Base-by-base conservation (phyloP, 164 flowering plant genomes). In the Nelumbo lutea region DNA sequence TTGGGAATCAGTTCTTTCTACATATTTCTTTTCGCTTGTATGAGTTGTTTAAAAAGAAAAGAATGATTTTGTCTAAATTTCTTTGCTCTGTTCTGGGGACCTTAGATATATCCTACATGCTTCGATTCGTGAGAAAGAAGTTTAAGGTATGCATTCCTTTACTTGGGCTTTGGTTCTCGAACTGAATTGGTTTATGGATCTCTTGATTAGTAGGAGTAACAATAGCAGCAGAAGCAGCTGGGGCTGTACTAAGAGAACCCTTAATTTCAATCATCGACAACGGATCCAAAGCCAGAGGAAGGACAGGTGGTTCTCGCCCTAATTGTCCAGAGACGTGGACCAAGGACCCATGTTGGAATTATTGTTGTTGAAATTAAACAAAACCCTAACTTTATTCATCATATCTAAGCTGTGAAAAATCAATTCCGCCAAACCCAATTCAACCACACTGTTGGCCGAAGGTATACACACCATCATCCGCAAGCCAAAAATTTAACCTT, bases 401-500 rank as follows among this genome's bases (percentile, higher is more conserved):
- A 89, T 77, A 78, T 81, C 88, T 42, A 80, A 68, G 78, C 76
- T 81, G 73, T 81, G 88, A 39, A 13, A 57, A 52, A 86, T 82
- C 71, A 77, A 2, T 61, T 86, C 88, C 6, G 89, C 80, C 2
- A 89, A 86, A 3, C 93, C 93, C 53, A 88, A 61, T 62, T 90
- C 96, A 1, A 90, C 80, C 14, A 88, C 93, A 6, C 92, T 65
- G 77, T 81, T 0, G 72, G 76, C 76, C 9, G 79, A 70, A 2
- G 96, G 96, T 7, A 89, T 72, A 58, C 86, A 86, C 14, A 84
- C 95, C 73, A 89, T 70, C 3, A 90, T 87, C 75, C 82, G 87
- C 44, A 82, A 81, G 27, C 27, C 27, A 27, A 27, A 27, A 0
- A 63, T 72, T 68, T 78, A 80, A 0, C 75, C 90, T 70, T 89